phyloP scores from a whole-genome alignment of 2,329 filamentous ascomycete genomes.

The Phyllosticta capitalensis region DNA sequence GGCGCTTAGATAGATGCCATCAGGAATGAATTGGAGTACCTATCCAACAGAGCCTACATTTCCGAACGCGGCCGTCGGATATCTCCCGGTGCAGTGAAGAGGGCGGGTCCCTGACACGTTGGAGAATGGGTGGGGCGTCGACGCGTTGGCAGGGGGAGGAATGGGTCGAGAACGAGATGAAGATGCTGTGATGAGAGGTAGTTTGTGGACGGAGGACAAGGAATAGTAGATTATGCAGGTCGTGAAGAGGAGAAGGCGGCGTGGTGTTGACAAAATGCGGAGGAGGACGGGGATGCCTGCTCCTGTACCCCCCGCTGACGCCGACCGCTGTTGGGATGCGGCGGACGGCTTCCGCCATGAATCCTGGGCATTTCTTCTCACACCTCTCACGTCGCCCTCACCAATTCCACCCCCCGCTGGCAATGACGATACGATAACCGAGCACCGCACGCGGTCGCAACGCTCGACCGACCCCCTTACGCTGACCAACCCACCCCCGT shows the following conservation, averaged over 20 bases:
- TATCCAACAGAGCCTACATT: not conserved
- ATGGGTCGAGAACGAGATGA: not conserved
- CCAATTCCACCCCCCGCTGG: not conserved
- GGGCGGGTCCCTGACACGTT: not conserved
- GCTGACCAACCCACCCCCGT: not conserved
- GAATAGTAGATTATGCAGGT: not conserved
- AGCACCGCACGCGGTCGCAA: slow-evolving; percentile 7
- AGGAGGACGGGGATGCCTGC: not conserved
- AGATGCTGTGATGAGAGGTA: not conserved
- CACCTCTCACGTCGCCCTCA: not conserved
- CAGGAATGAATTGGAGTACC: not conserved
- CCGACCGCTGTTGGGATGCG: not conserved
- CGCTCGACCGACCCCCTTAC: slow-evolving; percentile 9
- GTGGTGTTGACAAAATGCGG: not conserved
- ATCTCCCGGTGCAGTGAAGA: not conserved
- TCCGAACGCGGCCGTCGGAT: not conserved
- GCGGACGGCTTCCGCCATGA: not conserved
- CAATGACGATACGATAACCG: slow-evolving; percentile 10
- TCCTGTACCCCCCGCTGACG: not conserved
- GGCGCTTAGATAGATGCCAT: not conserved
- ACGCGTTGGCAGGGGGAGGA: not conserved
- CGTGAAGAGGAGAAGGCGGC: too few relatives aligned
- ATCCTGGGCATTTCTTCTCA: not conserved
- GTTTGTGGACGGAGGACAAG: not conserved
- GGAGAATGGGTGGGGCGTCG: not conserved